phyloP scores from a whole-genome alignment of 2,329 filamentous ascomycete genomes.

The Ilyonectria robusta region DNA sequence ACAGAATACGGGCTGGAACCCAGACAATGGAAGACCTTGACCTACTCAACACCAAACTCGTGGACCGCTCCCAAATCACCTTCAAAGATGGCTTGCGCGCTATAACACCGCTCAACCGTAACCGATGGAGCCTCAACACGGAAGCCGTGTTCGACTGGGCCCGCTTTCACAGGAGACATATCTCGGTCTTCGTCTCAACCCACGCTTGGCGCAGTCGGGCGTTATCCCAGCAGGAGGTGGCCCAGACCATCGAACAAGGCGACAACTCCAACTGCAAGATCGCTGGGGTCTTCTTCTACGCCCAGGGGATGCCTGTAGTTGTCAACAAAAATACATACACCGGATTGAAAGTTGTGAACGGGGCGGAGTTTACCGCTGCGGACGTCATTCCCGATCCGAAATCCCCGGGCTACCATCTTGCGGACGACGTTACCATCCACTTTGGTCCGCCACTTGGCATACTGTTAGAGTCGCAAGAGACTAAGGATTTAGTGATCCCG shows the following conservation, averaged over 20 bases:
- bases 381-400: slow-evolving; percentile 30
- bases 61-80: too few relatives aligned
- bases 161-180: too few relatives aligned
- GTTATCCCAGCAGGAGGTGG: slow-evolving; percentile 17
- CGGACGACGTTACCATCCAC: slow-evolving; percentile 23
- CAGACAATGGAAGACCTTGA: too few relatives aligned
- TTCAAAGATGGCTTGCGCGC: too few relatives aligned
- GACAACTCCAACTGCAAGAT: slow-evolving; percentile 29
- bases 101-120: too few relatives aligned
- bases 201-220: too few relatives aligned
- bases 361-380: slow-evolving; percentile 28
- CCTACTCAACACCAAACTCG: too few relatives aligned
- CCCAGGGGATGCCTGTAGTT: slow-evolving; percentile 31
- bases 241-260: slow-evolving; percentile 29
- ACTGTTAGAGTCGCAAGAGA: slow-evolving; percentile 27
- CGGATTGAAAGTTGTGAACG: slow-evolving; percentile 30
- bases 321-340: slow-evolving; percentile 34
- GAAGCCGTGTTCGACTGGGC: too few relatives aligned
- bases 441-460: slow-evolving; percentile 32
- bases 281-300: slow-evolving; percentile 30
- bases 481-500: neutral
- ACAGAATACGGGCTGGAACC: too few relatives aligned
- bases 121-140: too few relatives aligned
- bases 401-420: slow-evolving; percentile 25
- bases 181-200: too few relatives aligned